A percentile compares a stretch with the other conserved stretches of the same genome.
Evolutionary conservation across 176 grass and related monocot species (phyloP).

Genomic region (Tillandsia leiboldiana): DNA sequence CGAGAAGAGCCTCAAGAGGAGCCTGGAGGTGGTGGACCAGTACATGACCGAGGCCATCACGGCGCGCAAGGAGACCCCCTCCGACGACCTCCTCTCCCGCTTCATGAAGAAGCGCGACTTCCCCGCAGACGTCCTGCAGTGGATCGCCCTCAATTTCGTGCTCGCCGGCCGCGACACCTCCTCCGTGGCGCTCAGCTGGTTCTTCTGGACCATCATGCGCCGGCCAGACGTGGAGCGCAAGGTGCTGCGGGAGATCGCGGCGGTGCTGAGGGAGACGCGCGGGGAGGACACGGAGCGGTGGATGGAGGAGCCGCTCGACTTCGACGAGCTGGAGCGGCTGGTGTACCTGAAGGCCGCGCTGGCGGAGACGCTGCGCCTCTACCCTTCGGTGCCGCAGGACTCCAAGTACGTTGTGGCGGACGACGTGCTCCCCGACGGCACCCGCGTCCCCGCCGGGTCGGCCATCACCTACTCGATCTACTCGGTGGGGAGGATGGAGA

Average conservation of each 20-base stretch:
- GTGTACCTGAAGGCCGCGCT: conserved; percentile 82
- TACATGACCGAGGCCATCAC: conserved; percentile 72
- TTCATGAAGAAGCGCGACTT: conserved; percentile 92
- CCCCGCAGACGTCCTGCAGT: conserved; percentile 71
- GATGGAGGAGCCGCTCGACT: conserved; percentile 53
- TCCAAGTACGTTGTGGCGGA: conserved; percentile 84
- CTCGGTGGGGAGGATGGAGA: conserved; percentile 80
- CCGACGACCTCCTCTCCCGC: conserved; percentile 77
- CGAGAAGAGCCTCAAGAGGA: conserved; percentile 55
- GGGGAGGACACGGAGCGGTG: conserved; percentile 50
- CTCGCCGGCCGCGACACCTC: conserved; percentile 93
- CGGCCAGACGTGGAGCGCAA: conserved; percentile 58
- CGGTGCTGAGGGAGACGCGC: conserved; percentile 58
- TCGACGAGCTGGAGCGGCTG: conserved; percentile 80
- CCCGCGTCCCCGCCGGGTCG: conserved; percentile 63
- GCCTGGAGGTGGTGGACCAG: conserved; percentile 66
- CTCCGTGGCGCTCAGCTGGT: conserved; percentile 93
- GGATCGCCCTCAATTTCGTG: conserved; percentile 92
- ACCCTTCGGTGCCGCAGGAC: conserved; percentile 89
- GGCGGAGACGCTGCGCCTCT: conserved; percentile 74
- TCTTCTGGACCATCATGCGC: conserved; percentile 79
- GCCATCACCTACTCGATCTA: conserved; percentile 96
- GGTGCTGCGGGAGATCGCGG: conserved; percentile 56
- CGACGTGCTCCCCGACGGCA: conserved; percentile 82
- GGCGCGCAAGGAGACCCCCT: conserved; percentile 55